Conservation (phyloP, 768 basidiomycete genomes). For the Leccinum arenicola region DNA sequence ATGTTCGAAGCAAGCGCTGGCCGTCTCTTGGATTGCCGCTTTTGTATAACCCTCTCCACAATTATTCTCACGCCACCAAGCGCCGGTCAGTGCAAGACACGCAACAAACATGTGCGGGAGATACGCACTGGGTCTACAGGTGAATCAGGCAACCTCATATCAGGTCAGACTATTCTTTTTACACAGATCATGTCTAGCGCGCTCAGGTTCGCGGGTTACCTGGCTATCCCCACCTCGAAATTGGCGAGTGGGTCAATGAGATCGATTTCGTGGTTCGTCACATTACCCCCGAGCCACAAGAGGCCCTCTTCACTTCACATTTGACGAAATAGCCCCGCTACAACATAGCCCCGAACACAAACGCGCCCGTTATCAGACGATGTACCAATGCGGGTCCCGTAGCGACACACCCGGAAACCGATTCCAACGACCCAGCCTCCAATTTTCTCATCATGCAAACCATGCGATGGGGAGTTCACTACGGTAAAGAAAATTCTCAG, state of each 20-base stretch:
- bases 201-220: conserved; percentile 36
- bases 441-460: conserved; percentile 61
- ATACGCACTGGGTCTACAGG: conserved; percentile 52
- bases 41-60: too few relatives aligned
- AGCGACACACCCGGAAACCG: background rate
- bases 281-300: background rate
- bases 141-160: conserved; percentile 15
- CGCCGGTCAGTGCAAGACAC: too few relatives aligned
- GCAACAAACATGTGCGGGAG: conserved; percentile 55
- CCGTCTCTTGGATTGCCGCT: too few relatives aligned
- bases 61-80: background rate
- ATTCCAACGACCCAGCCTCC: conserved; percentile 7
- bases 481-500: conserved; percentile 62
- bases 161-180: background rate
- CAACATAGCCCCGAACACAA: conserved; percentile 81
- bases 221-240: conserved; percentile 39
- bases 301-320: background rate
- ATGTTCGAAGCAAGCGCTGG: too few relatives aligned
- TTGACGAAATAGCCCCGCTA: conserved; percentile 46
- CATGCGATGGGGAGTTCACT: conserved; percentile 90
- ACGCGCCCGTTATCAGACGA: conserved; percentile 70
- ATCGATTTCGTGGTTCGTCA: conserved; percentile 49
- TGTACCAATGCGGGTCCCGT: conserved; percentile 19
- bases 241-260: conserved; percentile 60
- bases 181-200: conserved; percentile 13